phyloP scores from a whole-genome alignment of 164 flowering plant genomes.

The Piper betle region DNA sequence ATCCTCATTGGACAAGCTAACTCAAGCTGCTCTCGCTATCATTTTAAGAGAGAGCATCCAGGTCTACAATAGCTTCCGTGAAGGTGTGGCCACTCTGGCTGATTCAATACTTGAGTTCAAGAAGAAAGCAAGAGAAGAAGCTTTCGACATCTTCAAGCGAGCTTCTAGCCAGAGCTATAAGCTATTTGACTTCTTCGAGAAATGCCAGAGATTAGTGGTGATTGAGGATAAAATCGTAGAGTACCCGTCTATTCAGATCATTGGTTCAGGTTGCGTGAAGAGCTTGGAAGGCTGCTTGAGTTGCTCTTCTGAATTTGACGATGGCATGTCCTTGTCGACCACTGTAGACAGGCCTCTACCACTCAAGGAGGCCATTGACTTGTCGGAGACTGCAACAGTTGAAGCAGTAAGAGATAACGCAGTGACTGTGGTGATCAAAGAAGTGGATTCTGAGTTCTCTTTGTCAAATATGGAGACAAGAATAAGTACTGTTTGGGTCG shows the following conservation, averaged over 20 bases:
- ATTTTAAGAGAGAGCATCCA: conserved; percentile 58
- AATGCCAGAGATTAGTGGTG: conserved; percentile 38
- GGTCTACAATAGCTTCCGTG: conserved; percentile 40
- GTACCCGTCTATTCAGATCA: conserved; percentile 40
- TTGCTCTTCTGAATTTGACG: background rate
- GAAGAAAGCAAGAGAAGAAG: conserved; percentile 24
- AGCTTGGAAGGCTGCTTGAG: conserved; percentile 24
- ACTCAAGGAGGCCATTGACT: background rate
- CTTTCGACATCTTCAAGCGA: conserved; percentile 43
- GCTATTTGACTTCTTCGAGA: conserved; percentile 35
- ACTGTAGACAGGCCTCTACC: background rate
- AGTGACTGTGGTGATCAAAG: background rate
- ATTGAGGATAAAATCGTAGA: conserved; percentile 33
- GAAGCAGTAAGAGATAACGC: background rate
- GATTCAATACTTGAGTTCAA: conserved; percentile 44
- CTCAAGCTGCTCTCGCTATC: conserved; percentile 25
- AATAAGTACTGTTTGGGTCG: conserved; percentile 44
- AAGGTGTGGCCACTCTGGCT: conserved; percentile 41
- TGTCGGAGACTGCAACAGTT: background rate
- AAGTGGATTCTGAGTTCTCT: conserved; percentile 12
- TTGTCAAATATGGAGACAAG: conserved; percentile 26
- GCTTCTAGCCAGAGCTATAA: conserved; percentile 47
- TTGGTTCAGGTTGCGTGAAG: conserved; percentile 22
- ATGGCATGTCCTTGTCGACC: background rate
- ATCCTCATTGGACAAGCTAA: conserved; percentile 10